Evolutionary conservation across 441 rosid species (phyloP), one percentile per base, ranked within the genome.

Genomic region (Corymbia citriodora): DNA sequence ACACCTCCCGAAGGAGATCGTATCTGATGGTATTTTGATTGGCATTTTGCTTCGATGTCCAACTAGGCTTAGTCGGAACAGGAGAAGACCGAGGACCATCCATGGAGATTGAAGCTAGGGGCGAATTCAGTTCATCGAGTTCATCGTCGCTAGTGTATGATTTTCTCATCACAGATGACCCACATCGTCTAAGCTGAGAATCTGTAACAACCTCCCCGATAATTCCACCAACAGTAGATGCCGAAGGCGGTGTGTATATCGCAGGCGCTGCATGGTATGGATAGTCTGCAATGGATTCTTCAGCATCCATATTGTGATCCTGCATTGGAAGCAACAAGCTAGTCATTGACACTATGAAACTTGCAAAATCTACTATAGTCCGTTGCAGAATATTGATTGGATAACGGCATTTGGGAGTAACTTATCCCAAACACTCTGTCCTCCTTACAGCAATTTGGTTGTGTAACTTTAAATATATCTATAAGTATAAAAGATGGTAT

Each of bases 101-200:
- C 29, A 55, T 63, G 89, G 96, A 92, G 89, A 98, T 94, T 48
- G 95, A 94, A 91, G 95, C 91, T 92, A 96, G 91, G 50, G 99
- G 99, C 36, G 98, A 97, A 89, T 94, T 95, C 90, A 97, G 93
- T 92, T 97, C 99, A 90, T 98, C 97, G 36, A 97, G 98, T 92
- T 98, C 99, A 52, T 97, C 99, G 48, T 97, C 99, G n/a, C 99
- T 98, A 36, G 98, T 95, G 93, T 97, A 94, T n/a, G 99, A 94
- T 93, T 97, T 97, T 91, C 94, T 94, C 17, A 96, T 91, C 82
- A 96, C 93, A 8, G 95, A 94, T 13, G 99, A 96, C 31, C 97
- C 94, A 90, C 95, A 94, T 94, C 96, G 94, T 85, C 92, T 92
- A 81, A 95, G 93, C 88, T 93, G 93, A 65, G 94, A 90, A 57